Conservation (phyloP, 352 stramenopile genomes). For the Globisporangium camurandrum region DNA sequence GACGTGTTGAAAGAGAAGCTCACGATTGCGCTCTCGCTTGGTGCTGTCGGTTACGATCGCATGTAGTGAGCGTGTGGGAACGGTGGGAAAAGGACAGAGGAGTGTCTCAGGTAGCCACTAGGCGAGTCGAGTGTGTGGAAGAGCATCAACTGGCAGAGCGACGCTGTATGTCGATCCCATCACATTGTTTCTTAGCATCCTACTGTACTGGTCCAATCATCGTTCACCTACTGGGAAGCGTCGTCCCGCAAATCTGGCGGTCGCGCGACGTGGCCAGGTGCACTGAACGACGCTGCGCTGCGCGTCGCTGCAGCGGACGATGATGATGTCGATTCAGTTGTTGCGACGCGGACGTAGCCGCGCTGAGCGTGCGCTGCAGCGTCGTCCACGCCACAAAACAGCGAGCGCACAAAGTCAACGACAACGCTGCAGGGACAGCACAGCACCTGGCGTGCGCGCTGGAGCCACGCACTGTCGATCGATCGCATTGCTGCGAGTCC, state of each 20-base stretch:
- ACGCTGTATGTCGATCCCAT: background rate
- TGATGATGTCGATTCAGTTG: constrained; percentile 2
- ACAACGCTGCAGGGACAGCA: constrained; percentile 60
- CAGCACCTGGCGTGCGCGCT: constrained; percentile 37
- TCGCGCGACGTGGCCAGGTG: constrained; percentile 41
- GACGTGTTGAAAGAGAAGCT: constrained; percentile 56
- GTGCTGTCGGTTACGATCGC: constrained; percentile 64
- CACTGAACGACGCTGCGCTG: constrained; percentile 31
- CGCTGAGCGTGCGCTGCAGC: constrained; percentile 22
- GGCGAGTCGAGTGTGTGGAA: no score
- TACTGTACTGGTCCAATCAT: no score
- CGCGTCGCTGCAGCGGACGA: background rate
- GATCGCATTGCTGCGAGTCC: constrained; percentile 17
- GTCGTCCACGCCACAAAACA: constrained; percentile 34
- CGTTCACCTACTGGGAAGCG: background rate
- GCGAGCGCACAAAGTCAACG: constrained; percentile 60
- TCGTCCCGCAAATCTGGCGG: constrained; percentile 32
- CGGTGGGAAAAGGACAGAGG: background rate
- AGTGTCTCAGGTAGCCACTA: background rate
- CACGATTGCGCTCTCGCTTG: constrained; percentile 44
- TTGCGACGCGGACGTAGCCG: constrained; percentile 38
- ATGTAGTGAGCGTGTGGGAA: no score
- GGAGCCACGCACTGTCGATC: constrained; percentile 27
- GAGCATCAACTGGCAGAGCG: background rate
- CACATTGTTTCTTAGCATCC: no score